A percentile compares a stretch with the other conserved stretches of the same genome.
phyloP scores from a whole-genome alignment of 164 flowering plant genomes.

The Chimonanthus praecox region DNA sequence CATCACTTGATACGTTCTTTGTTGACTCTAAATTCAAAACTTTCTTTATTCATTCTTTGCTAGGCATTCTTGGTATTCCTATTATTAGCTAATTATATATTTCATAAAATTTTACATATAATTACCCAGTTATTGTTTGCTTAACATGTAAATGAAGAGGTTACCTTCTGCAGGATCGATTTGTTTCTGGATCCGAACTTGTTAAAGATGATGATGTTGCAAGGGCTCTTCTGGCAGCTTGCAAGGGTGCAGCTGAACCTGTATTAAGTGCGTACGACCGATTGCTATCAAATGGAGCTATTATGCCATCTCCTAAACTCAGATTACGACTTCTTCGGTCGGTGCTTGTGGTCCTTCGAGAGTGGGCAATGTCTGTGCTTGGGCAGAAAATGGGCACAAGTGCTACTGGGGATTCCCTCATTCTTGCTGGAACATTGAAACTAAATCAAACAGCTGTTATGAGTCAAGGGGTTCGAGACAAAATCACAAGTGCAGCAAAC shows the following conservation, averaged over 20 bases:
- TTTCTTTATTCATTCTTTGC: too few species aligned
- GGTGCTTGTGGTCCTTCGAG: conserved; percentile 77
- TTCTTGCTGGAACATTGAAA: conserved; percentile 53
- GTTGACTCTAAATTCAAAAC: too few species aligned
- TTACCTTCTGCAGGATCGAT: conserved; percentile 56
- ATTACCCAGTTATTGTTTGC: neutral
- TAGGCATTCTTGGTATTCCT: too few species aligned
- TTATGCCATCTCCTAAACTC: conserved; percentile 68
- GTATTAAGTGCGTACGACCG: conserved; percentile 80
- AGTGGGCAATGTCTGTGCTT: conserved; percentile 82
- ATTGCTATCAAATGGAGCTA: conserved; percentile 73
- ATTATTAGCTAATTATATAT: too few species aligned
- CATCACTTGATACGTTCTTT: too few species aligned
- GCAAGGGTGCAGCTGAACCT: conserved; percentile 89
- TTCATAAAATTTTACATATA: too few species aligned
- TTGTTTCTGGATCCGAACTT: conserved; percentile 57
- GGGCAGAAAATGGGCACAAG: conserved; percentile 81
- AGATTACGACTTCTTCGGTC: conserved; percentile 80
- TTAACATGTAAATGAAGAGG: neutral
- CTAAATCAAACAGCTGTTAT: conserved; percentile 38
- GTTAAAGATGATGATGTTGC: conserved; percentile 95
- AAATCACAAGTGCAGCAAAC: conserved; percentile 86
- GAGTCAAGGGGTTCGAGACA: conserved; percentile 83
- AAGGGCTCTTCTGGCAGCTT: conserved; percentile 88
- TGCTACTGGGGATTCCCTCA: conserved; percentile 60